A percentile compares a stretch with the other conserved stretches of the same genome.
These are phyloP conservation scores for Cichorium intybus DNA, from an alignment of 140 eudicot genomes.

Conservation along the genomic window DNA sequence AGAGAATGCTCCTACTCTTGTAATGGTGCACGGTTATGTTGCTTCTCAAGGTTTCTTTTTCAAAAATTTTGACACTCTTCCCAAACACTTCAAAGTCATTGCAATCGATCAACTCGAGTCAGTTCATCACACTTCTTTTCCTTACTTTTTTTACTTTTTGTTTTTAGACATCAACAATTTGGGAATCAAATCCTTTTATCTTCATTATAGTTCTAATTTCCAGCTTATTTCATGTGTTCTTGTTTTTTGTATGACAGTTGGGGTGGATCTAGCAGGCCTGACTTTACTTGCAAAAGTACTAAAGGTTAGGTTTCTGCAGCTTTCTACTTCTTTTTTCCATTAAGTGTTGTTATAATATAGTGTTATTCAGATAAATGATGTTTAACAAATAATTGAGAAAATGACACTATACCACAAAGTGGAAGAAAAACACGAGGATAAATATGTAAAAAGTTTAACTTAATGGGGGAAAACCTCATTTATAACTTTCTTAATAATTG, in stretches of 20 bases:
- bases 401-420: too few relatives aligned
- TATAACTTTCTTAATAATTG: too few relatives aligned
- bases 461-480: too few relatives aligned
- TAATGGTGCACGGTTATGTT: conserved; percentile 92
- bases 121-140: conserved; percentile 27
- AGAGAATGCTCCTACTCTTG: conserved; percentile 79
- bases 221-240: conserved; percentile 5
- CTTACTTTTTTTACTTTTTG: too few relatives aligned
- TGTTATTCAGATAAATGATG: too few relatives aligned
- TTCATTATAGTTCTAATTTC: neutral
- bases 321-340: neutral
- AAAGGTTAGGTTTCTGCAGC: conserved; percentile 55
- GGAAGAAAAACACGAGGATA: too few relatives aligned
- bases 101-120: conserved; percentile 97
- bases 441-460: too few relatives aligned
- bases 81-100: conserved; percentile 68
- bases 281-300: conserved; percentile 81
- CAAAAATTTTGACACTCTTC: conserved; percentile 79
- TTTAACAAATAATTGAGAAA: too few relatives aligned
- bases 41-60: conserved; percentile 95
- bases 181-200: too few relatives aligned
- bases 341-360: too few relatives aligned
- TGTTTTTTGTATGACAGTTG: conserved; percentile 47
- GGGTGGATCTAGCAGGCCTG: conserved; percentile 97
- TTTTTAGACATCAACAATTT: too few relatives aligned